A percentile compares a stretch with the other conserved stretches of the same genome.
Conservation (phyloP, 1,284 basidiomycete species). For the Coniferiporia weirii region DNA sequence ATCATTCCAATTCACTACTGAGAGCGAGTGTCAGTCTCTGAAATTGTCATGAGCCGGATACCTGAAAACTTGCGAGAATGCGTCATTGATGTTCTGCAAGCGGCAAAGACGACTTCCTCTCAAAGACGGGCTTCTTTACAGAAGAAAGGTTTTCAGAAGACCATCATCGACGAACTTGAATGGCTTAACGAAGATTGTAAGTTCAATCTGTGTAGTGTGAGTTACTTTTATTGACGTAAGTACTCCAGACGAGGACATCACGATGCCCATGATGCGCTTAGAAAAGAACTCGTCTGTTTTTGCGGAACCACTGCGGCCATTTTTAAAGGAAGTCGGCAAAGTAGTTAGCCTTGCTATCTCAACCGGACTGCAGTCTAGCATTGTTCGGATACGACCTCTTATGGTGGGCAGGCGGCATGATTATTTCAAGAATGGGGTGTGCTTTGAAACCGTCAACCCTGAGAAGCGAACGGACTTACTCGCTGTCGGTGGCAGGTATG, state of each 20-base stretch:
- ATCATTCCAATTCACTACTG: neutral
- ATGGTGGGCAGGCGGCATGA: constrained; percentile 59
- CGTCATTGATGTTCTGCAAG: constrained; percentile 56
- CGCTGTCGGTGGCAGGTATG: constrained; percentile 74
- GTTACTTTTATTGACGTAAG: neutral
- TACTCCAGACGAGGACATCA: constrained; percentile 54
- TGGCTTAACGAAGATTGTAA: constrained; percentile 56
- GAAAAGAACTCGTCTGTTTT: constrained; percentile 58
- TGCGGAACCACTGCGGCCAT: constrained; percentile 39
- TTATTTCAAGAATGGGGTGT: constrained; percentile 69
- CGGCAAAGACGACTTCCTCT: constrained; percentile 55
- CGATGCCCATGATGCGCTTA: constrained; percentile 47
- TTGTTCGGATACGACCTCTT: constrained; percentile 66
- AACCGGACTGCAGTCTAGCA: constrained; percentile 53
- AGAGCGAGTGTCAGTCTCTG: constrained; percentile 45
- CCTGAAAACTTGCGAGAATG: constrained; percentile 46
- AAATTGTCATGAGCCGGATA: constrained; percentile 55
- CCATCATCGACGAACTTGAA: constrained; percentile 65
- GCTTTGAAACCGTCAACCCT: constrained; percentile 68
- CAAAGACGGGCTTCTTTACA: constrained; percentile 65
- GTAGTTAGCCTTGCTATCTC: constrained; percentile 58
- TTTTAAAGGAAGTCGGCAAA: constrained; percentile 57
- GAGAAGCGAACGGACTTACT: constrained; percentile 69
- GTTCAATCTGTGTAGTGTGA: constrained; percentile 18
- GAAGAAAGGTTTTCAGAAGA: constrained; percentile 60